phyloP scores from a whole-genome alignment of 148 eudicot species.

The Dianthus caryophyllus region DNA sequence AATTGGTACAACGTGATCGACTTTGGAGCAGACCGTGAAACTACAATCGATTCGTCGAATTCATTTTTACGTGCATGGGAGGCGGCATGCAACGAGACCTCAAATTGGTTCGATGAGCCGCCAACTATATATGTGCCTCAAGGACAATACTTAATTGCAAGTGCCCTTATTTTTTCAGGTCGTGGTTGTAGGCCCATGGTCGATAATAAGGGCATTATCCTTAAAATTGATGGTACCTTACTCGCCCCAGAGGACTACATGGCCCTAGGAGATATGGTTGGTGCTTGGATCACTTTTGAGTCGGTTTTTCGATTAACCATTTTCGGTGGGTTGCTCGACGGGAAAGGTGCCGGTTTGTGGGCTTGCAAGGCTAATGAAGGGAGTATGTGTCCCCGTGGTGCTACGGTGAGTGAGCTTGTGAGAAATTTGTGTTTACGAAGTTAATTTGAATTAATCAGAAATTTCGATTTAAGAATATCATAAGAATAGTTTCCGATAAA shows the following conservation, averaged over 20 bases:
- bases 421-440: too few species aligned
- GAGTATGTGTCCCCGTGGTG: constrained; percentile 36
- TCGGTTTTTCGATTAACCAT: constrained; percentile 31
- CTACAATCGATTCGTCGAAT: constrained; percentile 31
- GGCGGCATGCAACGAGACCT: constrained; percentile 28
- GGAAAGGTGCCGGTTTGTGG: constrained; percentile 39
- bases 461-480: too few species aligned
- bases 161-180: constrained; percentile 26
- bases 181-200: constrained; percentile 27
- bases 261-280: constrained; percentile 4
- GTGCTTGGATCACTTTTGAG: constrained; percentile 35
- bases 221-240: constrained; percentile 34
- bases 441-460: too few species aligned
- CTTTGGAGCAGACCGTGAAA: constrained; percentile 34
- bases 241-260: constrained; percentile 37
- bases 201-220: constrained; percentile 13
- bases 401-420: constrained; percentile 33
- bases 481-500: too few species aligned
- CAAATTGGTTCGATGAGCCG: constrained; percentile 8
- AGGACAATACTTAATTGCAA: constrained; percentile 28
- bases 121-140: constrained; percentile 32
- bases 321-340: constrained; percentile 44
- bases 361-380: constrained; percentile 29
- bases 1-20: constrained; percentile 24
- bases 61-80: constrained; percentile 40